A percentile compares a stretch with the other conserved stretches of the same genome.
Evolutionary conservation across 805 yeast species (phyloP).

Genomic region (Kodamaea lidongshanica): DNA sequence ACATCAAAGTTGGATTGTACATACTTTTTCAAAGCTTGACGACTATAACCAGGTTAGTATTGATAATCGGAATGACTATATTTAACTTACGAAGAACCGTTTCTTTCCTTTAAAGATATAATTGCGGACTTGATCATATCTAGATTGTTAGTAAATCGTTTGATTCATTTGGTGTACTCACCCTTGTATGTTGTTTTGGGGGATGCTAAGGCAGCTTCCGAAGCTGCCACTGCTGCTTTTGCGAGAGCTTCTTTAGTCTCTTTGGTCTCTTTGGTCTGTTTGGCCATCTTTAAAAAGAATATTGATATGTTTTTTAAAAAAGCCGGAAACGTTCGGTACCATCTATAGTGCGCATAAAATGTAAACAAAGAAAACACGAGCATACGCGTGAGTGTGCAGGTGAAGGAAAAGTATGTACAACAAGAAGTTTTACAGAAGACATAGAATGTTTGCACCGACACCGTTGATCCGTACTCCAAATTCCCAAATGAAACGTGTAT

Average conservation of each 20-base stretch:
- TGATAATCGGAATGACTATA: not conserved
- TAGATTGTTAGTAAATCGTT: slow-evolving; percentile 17
- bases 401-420: too few species aligned
- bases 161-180: slow-evolving; percentile 18
- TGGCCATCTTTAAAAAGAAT: too few species aligned
- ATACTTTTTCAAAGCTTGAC: slow-evolving; percentile 84
- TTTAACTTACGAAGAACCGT: slow-evolving; percentile 66
- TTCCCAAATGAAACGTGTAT: too few species aligned
- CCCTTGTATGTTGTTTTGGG: slow-evolving; percentile 43
- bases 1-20: slow-evolving; percentile 58
- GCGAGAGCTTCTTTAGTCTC: too few species aligned
- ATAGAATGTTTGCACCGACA: too few species aligned
- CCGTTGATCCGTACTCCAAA: too few species aligned
- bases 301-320: too few species aligned
- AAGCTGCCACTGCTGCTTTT: slow-evolving; percentile 11
- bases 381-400: too few species aligned
- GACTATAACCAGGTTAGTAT: slow-evolving; percentile 38
- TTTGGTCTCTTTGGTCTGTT: slow-evolving; percentile 33
- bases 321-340: too few species aligned
- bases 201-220: slow-evolving; percentile 14
- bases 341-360: too few species aligned
- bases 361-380: too few species aligned
- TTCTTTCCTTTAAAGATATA: slow-evolving; percentile 66
- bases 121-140: slow-evolving; percentile 68
- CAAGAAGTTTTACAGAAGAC: too few species aligned